These are phyloP conservation scores for Apophysomyces variabilis DNA, from an alignment of 371 early-diverging fungal species.

Conservation along the genomic window DNA sequence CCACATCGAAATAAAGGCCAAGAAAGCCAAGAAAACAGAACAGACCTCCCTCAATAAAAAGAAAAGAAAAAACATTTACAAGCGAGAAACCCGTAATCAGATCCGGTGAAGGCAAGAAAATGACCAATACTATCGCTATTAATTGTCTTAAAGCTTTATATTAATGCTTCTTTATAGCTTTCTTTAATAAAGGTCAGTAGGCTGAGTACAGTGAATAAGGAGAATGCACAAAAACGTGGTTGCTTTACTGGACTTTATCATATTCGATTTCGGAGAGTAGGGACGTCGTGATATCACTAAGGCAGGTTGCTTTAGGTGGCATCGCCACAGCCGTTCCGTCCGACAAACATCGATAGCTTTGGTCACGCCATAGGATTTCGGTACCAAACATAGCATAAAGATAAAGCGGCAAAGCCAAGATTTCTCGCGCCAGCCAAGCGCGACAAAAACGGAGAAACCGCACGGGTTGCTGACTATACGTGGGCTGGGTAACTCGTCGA, in stretches of 20 bases:
- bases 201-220: no score
- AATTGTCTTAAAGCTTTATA: no score
- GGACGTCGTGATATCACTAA: constrained; percentile 7
- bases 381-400: constrained; percentile 81
- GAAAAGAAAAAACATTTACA: no score
- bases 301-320: background rate
- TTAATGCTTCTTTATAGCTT: no score
- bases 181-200: no score
- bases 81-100: no score
- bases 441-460: constrained; percentile 36
- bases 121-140: no score
- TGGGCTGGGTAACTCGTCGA: constrained; percentile 15
- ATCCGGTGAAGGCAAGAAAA: no score
- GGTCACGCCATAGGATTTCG: constrained; percentile 87
- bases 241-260: constrained; percentile 10
- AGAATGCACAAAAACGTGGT: no score
- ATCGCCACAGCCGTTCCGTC: constrained; percentile 63
- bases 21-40: no score
- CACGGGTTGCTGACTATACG: constrained; percentile 4
- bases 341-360: constrained; percentile 52
- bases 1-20: no score
- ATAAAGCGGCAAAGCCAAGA: constrained; percentile 83
- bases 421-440: constrained; percentile 81
- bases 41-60: no score
- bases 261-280: constrained; percentile 8